Evolutionary conservation across 1,139 yeast genomes (phyloP).

Genomic region (Williopsis jadinii): DNA sequence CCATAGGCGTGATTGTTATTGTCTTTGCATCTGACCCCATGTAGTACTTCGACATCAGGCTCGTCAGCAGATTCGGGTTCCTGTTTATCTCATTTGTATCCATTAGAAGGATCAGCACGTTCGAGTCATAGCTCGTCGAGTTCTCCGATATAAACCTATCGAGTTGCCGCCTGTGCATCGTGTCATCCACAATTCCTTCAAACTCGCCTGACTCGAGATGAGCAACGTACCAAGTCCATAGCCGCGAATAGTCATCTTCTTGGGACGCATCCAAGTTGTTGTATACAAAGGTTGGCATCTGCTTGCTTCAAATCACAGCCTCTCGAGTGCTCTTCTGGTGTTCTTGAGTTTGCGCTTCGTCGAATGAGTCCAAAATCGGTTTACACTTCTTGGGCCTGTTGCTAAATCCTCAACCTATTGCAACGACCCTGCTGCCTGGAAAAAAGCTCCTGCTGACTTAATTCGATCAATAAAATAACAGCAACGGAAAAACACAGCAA

Average conservation of each 20-base stretch:
- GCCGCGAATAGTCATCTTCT: slow-evolving; percentile 10
- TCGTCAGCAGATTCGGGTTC: slow-evolving; percentile 10
- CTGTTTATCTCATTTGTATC: slow-evolving; percentile 10
- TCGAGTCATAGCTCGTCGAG: slow-evolving; percentile 10
- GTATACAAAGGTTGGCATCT: slow-evolving; percentile 9
- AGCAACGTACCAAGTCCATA: slow-evolving; percentile 15
- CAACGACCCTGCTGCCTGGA: too few species aligned
- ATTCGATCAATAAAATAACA: too few species aligned
- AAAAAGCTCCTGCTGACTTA: too few species aligned
- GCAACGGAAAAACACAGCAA: too few species aligned
- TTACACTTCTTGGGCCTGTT: too few species aligned
- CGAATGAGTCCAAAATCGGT: too few species aligned
- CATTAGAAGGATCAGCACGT: slow-evolving; percentile 10
- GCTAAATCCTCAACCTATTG: too few species aligned
- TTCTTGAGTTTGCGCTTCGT: too few species aligned
- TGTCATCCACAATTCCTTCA: slow-evolving; percentile 11
- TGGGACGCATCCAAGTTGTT: slow-evolving; percentile 9
- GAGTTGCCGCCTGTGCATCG: slow-evolving; percentile 7
- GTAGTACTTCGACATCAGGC: slow-evolving; percentile 10
- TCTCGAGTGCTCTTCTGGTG: too few species aligned
- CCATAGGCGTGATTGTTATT: slow-evolving; percentile 13
- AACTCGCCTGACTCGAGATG: slow-evolving; percentile 11
- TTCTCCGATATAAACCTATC: slow-evolving; percentile 12
- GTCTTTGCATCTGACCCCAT: slow-evolving; percentile 1
- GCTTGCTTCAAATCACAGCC: neutral